Evolutionary conservation across 768 basidiomycete genomes (phyloP).

Genomic region (Lentinus brumalis): DNA sequence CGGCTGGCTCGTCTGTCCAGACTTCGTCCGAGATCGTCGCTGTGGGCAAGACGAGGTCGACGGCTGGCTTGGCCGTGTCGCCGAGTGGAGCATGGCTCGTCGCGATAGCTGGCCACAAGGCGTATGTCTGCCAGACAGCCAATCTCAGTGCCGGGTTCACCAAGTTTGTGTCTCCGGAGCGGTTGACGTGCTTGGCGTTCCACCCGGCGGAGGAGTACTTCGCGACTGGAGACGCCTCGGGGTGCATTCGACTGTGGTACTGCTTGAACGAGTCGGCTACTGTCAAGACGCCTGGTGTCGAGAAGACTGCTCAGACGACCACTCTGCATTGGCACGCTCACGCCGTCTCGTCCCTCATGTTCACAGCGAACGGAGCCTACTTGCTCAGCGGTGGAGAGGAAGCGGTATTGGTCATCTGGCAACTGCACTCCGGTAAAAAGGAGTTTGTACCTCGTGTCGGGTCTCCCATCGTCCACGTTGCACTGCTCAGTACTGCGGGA

Average conservation of each 20-base stretch:
- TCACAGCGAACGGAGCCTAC: conserved; percentile 90
- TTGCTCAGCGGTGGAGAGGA: conserved; percentile 95
- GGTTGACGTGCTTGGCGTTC: conserved; percentile 80
- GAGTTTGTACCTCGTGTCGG: conserved; percentile 94
- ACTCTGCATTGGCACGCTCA: conserved; percentile 97
- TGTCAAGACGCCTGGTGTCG: conserved; percentile 56
- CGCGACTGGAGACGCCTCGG: conserved; percentile 89
- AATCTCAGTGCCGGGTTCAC: conserved; percentile 67
- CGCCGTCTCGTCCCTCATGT: conserved; percentile 81
- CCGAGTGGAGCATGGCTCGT: conserved; percentile 79
- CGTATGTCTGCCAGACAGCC: conserved; percentile 68
- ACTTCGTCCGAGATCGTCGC: conserved; percentile 52
- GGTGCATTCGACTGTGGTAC: conserved; percentile 90
- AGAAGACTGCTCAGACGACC: conserved; percentile 82
- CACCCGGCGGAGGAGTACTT: conserved; percentile 93
- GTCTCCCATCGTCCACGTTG: conserved; percentile 75
- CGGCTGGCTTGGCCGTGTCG: conserved; percentile 70
- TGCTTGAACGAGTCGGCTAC: conserved; percentile 68
- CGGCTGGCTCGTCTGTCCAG: conserved; percentile 42
- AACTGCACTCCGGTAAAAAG: conserved; percentile 82
- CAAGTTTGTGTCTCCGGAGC: conserved; percentile 81
- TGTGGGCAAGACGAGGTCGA: conserved; percentile 68
- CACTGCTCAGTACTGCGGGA: conserved; percentile 51
- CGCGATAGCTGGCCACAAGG: conserved; percentile 71
- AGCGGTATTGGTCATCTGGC: conserved; percentile 96